Conservation (phyloP, 306 rosid genomes). For the Malus fusca region DNA sequence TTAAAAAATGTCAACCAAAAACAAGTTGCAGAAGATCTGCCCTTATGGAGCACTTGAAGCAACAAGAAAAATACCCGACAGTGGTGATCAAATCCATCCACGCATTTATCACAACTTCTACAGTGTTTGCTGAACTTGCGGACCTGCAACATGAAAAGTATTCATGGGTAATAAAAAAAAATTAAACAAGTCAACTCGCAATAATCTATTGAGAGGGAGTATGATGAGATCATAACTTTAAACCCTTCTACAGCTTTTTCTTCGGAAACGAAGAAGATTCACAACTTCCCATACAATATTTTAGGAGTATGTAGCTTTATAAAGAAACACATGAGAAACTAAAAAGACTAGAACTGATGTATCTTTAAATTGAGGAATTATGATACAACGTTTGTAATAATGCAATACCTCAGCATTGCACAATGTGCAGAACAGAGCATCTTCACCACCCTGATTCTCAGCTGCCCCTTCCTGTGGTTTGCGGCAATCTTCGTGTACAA, state of each 20-base stretch:
- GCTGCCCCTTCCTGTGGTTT: constrained; percentile 58
- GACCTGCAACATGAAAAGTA: constrained; percentile 52
- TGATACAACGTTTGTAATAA: neutral
- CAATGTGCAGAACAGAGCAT: constrained; percentile 92
- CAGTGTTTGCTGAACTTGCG: constrained; percentile 97
- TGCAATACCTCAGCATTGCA: constrained; percentile 89
- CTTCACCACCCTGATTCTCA: constrained; percentile 73
- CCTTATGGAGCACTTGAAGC: constrained; percentile 10
- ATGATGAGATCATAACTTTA: neutral
- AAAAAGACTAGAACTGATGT: neutral
- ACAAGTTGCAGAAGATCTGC: constrained; percentile 4
- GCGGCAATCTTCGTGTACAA: constrained; percentile 82
- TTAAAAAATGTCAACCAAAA: constrained; percentile 15
- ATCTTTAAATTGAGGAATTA: constrained; percentile 3
- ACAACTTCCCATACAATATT: neutral
- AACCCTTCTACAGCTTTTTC: neutral
- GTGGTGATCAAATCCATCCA: constrained; percentile 96
- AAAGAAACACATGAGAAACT: constrained; percentile 6
- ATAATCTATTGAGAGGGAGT: neutral
- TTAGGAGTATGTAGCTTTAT: neutral
- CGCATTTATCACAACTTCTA: constrained; percentile 98
- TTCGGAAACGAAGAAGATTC: neutral
- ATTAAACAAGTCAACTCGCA: too few species aligned
- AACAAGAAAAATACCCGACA: constrained; percentile 61
- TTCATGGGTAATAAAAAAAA: neutral